Evolutionary conservation across 352 stramenopile genomes (phyloP).

Genomic region (Phytophthora crassamura): DNA sequence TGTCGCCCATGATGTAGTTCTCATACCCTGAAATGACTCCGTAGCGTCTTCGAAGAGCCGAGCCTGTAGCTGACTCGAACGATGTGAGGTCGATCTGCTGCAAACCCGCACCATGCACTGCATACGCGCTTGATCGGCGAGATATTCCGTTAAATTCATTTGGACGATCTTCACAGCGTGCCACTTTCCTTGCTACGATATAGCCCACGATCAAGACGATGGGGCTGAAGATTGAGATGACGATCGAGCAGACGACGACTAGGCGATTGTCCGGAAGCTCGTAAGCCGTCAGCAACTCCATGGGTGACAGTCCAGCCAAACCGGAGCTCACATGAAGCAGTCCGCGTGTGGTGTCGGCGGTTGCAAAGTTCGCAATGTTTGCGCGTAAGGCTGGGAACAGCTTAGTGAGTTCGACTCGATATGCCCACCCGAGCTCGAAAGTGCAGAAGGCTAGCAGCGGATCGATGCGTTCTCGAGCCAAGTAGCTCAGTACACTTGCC

Average conservation of each 20-base stretch:
- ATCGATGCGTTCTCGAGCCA: constrained; percentile 37
- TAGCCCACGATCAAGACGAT: constrained; percentile 37
- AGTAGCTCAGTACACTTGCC: constrained; percentile 29
- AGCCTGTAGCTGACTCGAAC: constrained; percentile 38
- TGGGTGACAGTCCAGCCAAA: constrained; percentile 29
- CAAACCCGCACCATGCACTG: neutral
- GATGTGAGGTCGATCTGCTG: constrained; percentile 32
- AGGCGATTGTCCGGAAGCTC: constrained; percentile 17
- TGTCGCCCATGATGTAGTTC: constrained; percentile 38
- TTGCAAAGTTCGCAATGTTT: constrained; percentile 24
- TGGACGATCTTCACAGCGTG: constrained; percentile 11
- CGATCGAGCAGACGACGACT: constrained; percentile 20
- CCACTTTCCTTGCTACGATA: constrained; percentile 30
- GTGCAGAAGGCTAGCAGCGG: constrained; percentile 33
- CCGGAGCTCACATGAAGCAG: constrained; percentile 17
- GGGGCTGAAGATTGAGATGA: constrained; percentile 31
- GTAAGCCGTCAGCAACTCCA: constrained; percentile 35
- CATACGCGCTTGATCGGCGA: constrained; percentile 17
- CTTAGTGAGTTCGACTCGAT: constrained; percentile 11
- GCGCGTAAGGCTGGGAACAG: constrained; percentile 24
- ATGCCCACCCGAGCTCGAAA: constrained; percentile 36
- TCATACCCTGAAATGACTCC: constrained; percentile 36
- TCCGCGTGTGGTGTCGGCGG: constrained; percentile 17
- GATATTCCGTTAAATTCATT: neutral
- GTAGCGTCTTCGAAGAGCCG: constrained; percentile 31